phyloP scores from a whole-genome alignment of 139 green algal species.

The Bryopsis sp. region DNA sequence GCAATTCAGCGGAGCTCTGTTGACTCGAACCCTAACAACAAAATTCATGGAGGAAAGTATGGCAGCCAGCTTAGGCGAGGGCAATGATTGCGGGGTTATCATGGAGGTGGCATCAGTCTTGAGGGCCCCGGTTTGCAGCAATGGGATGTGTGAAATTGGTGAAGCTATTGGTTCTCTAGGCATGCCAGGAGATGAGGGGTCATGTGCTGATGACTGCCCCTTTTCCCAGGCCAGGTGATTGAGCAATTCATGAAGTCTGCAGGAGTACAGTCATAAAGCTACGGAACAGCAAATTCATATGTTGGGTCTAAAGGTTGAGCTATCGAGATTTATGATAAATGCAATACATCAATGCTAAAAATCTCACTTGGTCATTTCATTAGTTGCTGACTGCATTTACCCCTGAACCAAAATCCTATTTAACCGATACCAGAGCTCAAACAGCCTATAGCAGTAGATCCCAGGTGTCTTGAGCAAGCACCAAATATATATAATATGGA shows the following conservation, averaged over 20 bases:
- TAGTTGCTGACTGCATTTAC: no score
- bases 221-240: neutral
- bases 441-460: no score
- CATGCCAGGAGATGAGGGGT: neutral
- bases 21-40: neutral
- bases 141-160: slow-evolving; percentile 15
- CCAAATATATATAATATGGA: no score
- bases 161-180: neutral
- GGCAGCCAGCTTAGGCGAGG: no score
- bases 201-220: neutral
- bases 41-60: neutral
- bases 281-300: neutral
- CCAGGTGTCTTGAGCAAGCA: no score
- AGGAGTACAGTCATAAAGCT: neutral
- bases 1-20: neutral
- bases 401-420: no score
- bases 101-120: neutral
- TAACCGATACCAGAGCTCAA: no score
- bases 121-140: neutral
- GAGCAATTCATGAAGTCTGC: neutral
- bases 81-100: neutral
- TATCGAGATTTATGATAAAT: no score
- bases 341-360: no score
- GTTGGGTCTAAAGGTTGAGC: no score
- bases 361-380: no score